Percentiles rank a stretch among this genome's conserved stretches.
Conservation (phyloP, 2,329 filamentous ascomycete species). For the Fusarium sp. region DNA sequence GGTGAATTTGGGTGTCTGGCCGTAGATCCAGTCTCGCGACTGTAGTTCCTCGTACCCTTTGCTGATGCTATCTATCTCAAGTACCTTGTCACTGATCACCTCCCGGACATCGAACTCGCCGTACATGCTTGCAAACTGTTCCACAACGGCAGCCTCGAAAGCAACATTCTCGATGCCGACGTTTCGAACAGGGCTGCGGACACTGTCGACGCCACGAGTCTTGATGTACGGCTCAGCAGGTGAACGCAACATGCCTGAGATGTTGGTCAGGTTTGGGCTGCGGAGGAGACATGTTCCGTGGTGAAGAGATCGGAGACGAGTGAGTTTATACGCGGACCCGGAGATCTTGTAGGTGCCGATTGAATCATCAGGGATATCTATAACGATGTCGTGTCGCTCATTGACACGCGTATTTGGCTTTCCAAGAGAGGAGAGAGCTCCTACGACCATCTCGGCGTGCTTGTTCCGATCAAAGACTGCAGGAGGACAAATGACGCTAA, state of each 20-base stretch:
- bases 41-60: slow-evolving; percentile 53
- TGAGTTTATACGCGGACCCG: slow-evolving; percentile 95
- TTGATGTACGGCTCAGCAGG: slow-evolving; percentile 81
- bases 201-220: slow-evolving; percentile 89
- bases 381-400: slow-evolving; percentile 90
- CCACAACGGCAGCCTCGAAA: slow-evolving; percentile 68
- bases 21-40: slow-evolving; percentile 81
- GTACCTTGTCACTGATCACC: slow-evolving; percentile 62
- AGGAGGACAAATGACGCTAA: slow-evolving; percentile 87
- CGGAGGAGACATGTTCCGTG: slow-evolving; percentile 90
- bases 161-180: slow-evolving; percentile 66
- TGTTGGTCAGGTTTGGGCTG: slow-evolving; percentile 77
- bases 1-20: slow-evolving; percentile 86
- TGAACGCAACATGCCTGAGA: slow-evolving; percentile 79
- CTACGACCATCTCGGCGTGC: slow-evolving; percentile 92
- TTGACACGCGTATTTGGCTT: slow-evolving; percentile 78
- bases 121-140: slow-evolving; percentile 78
- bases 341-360: slow-evolving; percentile 78
- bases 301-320: slow-evolving; percentile 82
- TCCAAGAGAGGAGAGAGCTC: slow-evolving; percentile 75
- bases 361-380: slow-evolving; percentile 58
- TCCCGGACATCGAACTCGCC: slow-evolving; percentile 52
- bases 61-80: slow-evolving; percentile 62
- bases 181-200: slow-evolving; percentile 86
- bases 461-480: slow-evolving; percentile 82